Evolutionary conservation across 1,284 basidiomycete species (phyloP), one percentile per base, ranked within the genome.

Genomic region (Ustilago lituana): DNA sequence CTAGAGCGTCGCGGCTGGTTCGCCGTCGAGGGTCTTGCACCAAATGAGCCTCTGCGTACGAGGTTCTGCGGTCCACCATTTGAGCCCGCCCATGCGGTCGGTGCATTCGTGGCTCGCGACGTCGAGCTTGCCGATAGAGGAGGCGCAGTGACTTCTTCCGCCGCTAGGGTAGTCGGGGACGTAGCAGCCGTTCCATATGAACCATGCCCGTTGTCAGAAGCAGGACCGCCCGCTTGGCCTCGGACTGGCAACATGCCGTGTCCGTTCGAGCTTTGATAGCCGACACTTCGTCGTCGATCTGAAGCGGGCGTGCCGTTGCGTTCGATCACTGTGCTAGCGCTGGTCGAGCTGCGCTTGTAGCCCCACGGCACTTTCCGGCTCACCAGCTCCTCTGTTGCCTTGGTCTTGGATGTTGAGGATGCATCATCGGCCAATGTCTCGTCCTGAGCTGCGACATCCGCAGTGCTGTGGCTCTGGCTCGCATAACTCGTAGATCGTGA

Each of bases 291-390:
- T 11, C 68, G 54, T 43, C 58, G 58, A 39, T 71, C 68, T 20
- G 68, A 61, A 10, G 23, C 59, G 4, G 68, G 62, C 14, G 63
- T 66, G 40, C 50, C 55, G 6, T 44, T 59, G 29, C 68, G 63
- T 20, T 66, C 68, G 23, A 46, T 49, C 38, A 44, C 38, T 0
- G 31, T 32, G 8, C 19, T 36, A 10, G 48, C 31, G 44, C 55
- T 63, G 26, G 60, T 49, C 20, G 73, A 74, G 19, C 58, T 60
- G 31, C 73, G 61, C 23, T 67, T 68, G 44, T 77, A 77, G 24
- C 65, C 61, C 73, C 73, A 77, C 11, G 74, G 74, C 17, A 78
- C 64, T 31, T 77, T 77, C 33, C 74, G 65, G 43, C 74, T 74
- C n/a, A 68, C 66, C 22, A 69, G 48, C 38, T 70, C 69, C 7